A percentile compares a stretch with the other conserved stretches of the same genome.
phyloP scores from a whole-genome alignment of 495 filamentous ascomycete genomes.

The Cairneyella variabilis region DNA sequence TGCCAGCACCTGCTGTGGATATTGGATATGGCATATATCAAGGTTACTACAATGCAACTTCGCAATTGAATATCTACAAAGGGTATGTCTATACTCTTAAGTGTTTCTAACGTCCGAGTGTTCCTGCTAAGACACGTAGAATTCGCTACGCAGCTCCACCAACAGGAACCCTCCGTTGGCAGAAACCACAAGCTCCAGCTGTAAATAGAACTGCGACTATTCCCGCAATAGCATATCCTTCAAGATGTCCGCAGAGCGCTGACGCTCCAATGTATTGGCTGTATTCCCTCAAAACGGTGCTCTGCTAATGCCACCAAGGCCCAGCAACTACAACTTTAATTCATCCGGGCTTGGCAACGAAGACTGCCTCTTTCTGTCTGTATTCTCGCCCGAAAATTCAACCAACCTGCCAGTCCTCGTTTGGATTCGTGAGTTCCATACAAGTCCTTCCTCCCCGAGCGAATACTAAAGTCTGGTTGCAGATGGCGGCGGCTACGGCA shows the following conservation, averaged over 20 bases:
- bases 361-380: slow-evolving; percentile 42
- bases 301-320: neutral
- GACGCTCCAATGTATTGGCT: neutral
- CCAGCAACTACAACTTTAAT: neutral
- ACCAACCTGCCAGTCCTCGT: slow-evolving; percentile 48
- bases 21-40: slow-evolving; percentile 10
- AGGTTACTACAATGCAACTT: slow-evolving; percentile 2
- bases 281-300: neutral
- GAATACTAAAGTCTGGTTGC: too few species aligned
- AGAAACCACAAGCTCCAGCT: slow-evolving; percentile 31
- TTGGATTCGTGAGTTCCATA: slow-evolving; percentile 42
- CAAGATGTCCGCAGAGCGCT: neutral
- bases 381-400: slow-evolving; percentile 41
- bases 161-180: slow-evolving; percentile 46
- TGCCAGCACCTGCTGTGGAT: slow-evolving; percentile 1
- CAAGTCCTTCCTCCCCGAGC: too few species aligned
- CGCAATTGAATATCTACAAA: slow-evolving; percentile 4
- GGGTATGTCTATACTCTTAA: neutral
- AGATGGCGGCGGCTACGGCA: slow-evolving; percentile 46
- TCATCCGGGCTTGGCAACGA: slow-evolving; percentile 31
- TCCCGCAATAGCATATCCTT: neutral
- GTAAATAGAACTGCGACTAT: neutral
- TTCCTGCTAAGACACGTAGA: slow-evolving; percentile 44
- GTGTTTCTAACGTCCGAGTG: too few species aligned
- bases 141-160: slow-evolving; percentile 58